Evolutionary conservation across 495 filamentous ascomycete species (phyloP), one percentile per base, ranked within the genome.

Genomic region (Neurospora discreta): DNA sequence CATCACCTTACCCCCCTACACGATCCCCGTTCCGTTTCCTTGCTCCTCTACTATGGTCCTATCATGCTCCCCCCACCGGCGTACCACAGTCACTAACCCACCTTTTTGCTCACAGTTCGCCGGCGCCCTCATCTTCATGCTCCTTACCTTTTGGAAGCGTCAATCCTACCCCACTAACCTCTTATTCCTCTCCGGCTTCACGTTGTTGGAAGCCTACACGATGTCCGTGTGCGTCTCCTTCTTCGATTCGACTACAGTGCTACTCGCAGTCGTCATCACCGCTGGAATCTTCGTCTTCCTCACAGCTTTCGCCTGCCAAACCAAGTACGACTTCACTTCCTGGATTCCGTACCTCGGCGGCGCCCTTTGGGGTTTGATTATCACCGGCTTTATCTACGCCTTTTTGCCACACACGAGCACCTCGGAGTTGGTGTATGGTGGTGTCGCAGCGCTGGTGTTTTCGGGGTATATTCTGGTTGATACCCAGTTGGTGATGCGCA

Each of bases 311-410:
- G 95, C 95, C 39, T 96, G 94, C 89, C 95, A 99, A 82, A 93
- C 92, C 69, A 97, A 97, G 79, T 98, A 98, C 80, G 96, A 99
- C 85, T 98, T 99, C 82, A 98, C 94, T 0, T 87, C 86, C 68
- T 97, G 93, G 96, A 93, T 94, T 87, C 95, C 95, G 36, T 98
- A 97, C 78, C 88, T 99, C 11, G 96, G 96, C 78, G 93, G 94
- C 70, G 90, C 83, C 0, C 87, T 99, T 11, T 98, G 94, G 94
- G 90, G 92, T 38, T 80, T 97, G 71, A 87, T 99, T 74, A 82
- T 99, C 40, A 97, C 98, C 80, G 92, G 96, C 58, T 95, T 99
- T 83, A 90, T 98, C 83, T 84, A 89, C 72, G 85, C 86, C 69
- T 98, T 97, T 84, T 88, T 99, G 80, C 93, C 93, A 2, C 85